Evolutionary conservation across 257 asterid genomes (phyloP).

Genomic region (Dorcoceras hygrometricum): DNA sequence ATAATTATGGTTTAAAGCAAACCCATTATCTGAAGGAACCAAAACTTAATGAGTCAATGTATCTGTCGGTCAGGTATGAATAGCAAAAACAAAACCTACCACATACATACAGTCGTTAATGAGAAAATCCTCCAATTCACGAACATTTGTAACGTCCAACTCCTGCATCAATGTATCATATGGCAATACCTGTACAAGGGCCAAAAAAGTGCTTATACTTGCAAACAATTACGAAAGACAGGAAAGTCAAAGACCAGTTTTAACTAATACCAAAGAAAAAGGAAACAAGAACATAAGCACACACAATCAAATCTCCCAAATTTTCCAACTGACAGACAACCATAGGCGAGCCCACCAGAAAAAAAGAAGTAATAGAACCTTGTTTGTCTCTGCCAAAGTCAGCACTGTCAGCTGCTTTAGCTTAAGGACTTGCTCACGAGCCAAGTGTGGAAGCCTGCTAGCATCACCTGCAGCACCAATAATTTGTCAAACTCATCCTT

Average conservation of each 20-base stretch:
- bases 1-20: conserved; percentile 1
- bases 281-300: neutral
- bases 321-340: neutral
- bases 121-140: conserved; percentile 96
- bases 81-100: conserved; percentile 51
- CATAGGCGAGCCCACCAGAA: neutral
- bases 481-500: conserved; percentile 14
- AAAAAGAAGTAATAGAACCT: conserved; percentile 44
- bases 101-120: conserved; percentile 98
- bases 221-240: conserved; percentile 1
- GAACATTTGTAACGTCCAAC: conserved; percentile 90
- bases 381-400: conserved; percentile 81
- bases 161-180: conserved; percentile 87
- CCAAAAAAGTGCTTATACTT: neutral
- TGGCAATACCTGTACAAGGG: conserved; percentile 60
- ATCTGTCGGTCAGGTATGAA: neutral
- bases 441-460: conserved; percentile 61
- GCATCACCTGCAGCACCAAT: conserved; percentile 51
- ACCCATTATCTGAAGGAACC: conserved; percentile 7
- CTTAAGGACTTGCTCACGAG: conserved; percentile 83
- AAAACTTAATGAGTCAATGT: neutral
- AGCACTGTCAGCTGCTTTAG: conserved; percentile 95
- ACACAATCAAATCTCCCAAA: conserved; percentile 10
- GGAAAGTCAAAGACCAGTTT: neutral
- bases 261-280: conserved; percentile 5